Conservation (phyloP, 1,284 basidiomycete species). For the Irpex sp. region DNA sequence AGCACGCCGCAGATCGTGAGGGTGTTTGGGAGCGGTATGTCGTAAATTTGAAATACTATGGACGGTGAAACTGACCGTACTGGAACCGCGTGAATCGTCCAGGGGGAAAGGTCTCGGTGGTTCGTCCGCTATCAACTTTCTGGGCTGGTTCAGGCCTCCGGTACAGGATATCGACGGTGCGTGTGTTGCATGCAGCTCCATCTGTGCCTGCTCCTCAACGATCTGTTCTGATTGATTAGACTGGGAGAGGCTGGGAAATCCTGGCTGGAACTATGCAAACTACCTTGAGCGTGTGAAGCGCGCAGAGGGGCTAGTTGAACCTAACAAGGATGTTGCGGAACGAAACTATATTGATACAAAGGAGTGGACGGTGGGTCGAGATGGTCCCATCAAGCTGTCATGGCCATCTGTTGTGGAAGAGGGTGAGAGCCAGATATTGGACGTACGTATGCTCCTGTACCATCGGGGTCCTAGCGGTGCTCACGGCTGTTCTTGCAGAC, state of each 20-base stretch:
- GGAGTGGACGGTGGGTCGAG: neutral
- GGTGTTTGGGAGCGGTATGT: slow-evolving; percentile 9
- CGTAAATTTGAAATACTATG: neutral
- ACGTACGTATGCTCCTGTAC: neutral
- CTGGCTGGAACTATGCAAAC: neutral
- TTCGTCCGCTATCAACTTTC: neutral
- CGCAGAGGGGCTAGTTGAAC: neutral
- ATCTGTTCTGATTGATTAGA: neutral
- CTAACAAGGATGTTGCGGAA: neutral
- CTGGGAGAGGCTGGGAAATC: slow-evolving; percentile 1
- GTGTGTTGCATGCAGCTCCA: neutral
- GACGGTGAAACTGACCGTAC: neutral
- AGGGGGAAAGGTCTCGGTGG: neutral
- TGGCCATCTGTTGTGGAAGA: neutral
- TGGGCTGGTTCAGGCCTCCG: neutral
- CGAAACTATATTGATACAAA: neutral
- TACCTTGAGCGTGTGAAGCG: neutral
- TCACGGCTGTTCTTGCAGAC: neutral
- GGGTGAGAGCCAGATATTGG: neutral
- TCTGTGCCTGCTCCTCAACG: neutral
- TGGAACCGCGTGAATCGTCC: neutral
- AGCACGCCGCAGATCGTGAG: slow-evolving; percentile 5
- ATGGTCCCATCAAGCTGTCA: neutral
- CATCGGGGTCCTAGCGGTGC: neutral
- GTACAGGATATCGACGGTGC: neutral